Evolutionary conservation across 2,329 filamentous ascomycete species (phyloP).

Genomic region (Microcera coccophila): DNA sequence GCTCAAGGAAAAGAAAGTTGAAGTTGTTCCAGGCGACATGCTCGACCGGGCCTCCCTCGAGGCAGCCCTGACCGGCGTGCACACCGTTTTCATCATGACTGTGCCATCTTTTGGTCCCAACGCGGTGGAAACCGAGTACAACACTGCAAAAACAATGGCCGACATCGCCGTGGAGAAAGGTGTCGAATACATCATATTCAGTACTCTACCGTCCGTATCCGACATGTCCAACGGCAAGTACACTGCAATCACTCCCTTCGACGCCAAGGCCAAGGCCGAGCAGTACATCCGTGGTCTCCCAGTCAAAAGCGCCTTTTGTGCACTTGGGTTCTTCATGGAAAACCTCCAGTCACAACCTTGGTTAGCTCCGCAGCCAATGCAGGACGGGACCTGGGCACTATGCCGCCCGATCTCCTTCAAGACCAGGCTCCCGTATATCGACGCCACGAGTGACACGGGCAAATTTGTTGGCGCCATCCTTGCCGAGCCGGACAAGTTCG

Average conservation of each 20-base stretch:
- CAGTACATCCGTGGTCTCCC: slow-evolving; percentile 47
- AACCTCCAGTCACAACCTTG: slow-evolving; percentile 30
- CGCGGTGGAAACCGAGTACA: slow-evolving; percentile 32
- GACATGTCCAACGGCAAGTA: slow-evolving; percentile 36
- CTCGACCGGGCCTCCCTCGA: slow-evolving; percentile 36
- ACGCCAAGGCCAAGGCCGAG: slow-evolving; percentile 50
- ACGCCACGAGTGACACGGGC: slow-evolving; percentile 42
- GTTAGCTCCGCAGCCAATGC: slow-evolving; percentile 28
- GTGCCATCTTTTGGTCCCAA: slow-evolving; percentile 36
- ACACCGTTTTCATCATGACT: slow-evolving; percentile 49
- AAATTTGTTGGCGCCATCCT: slow-evolving; percentile 41
- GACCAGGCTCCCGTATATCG: slow-evolving; percentile 41
- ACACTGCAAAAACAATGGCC: slow-evolving; percentile 38
- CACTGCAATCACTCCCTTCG: slow-evolving; percentile 40
- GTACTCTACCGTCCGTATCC: slow-evolving; percentile 33
- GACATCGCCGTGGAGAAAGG: slow-evolving; percentile 37
- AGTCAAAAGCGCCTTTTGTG: slow-evolving; percentile 41
- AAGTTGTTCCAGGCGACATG: slow-evolving; percentile 41
- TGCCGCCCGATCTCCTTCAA: slow-evolving; percentile 17
- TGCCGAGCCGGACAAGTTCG: slow-evolving; percentile 39
- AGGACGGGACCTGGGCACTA: slow-evolving; percentile 29
- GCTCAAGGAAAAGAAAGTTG: slow-evolving; percentile 25
- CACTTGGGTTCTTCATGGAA: slow-evolving; percentile 41
- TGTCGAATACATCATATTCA: slow-evolving; percentile 39
- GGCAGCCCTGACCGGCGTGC: slow-evolving; percentile 39